Evolutionary conservation across 352 stramenopile genomes (phyloP).

Genomic region (Phytophthora ohioensis): DNA sequence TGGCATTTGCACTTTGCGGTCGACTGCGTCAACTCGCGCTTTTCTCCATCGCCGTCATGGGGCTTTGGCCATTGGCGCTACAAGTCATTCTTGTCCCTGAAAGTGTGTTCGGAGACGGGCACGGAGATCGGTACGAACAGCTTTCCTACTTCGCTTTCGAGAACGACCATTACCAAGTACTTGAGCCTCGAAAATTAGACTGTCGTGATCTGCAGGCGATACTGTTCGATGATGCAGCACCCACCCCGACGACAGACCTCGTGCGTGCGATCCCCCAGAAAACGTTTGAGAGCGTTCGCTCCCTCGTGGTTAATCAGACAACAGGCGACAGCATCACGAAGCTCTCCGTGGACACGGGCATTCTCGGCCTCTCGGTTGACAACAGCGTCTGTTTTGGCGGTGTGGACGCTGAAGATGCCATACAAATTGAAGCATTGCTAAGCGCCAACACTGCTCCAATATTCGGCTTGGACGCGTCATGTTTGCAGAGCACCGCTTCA

Average conservation of each 20-base stretch:
- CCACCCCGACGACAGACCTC: constrained; percentile 33
- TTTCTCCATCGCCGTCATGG: constrained; percentile 45
- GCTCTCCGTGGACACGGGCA: constrained; percentile 34
- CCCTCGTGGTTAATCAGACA: constrained; percentile 39
- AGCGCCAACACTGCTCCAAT: constrained; percentile 22
- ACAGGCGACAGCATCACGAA: constrained; percentile 8
- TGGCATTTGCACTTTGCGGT: constrained; percentile 21
- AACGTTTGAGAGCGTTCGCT: constrained; percentile 30
- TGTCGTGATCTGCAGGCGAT: constrained; percentile 33
- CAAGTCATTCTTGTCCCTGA: constrained; percentile 41
- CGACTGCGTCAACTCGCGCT: constrained; percentile 37
- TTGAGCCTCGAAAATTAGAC: constrained; percentile 33
- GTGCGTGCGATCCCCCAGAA: constrained; percentile 30
- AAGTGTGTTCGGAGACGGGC: constrained; percentile 54
- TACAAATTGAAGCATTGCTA: constrained; percentile 48
- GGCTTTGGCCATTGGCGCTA: constrained; percentile 43
- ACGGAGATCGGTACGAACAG: constrained; percentile 55
- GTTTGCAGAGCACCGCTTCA: constrained; percentile 24
- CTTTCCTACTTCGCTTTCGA: constrained; percentile 41
- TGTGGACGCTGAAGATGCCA: constrained; percentile 37
- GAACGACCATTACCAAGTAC: constrained; percentile 51
- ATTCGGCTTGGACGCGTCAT: constrained; percentile 40
- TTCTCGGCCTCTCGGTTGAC: constrained; percentile 29
- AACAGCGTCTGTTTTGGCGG: constrained; percentile 46
- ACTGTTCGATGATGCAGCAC: constrained; percentile 27